Conservation (phyloP, 208 protist species). For the Crithidia bombi region DNA sequence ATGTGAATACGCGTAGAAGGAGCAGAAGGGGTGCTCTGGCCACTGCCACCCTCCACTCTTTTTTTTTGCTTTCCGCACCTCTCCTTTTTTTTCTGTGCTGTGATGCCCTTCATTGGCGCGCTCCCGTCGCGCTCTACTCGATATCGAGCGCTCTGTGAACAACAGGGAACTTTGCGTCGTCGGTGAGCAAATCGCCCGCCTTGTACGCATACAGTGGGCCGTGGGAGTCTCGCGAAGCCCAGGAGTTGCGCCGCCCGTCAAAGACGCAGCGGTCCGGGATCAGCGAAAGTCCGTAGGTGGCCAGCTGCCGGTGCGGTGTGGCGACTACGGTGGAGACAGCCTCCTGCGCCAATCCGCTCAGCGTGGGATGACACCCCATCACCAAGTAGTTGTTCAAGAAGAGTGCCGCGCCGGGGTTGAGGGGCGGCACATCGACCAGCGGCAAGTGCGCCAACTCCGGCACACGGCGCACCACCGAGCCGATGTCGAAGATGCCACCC, state of each 20-base stretch:
- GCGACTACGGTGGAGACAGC: constrained; percentile 5
- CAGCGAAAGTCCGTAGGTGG: constrained; percentile 62
- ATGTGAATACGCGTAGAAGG: too few species aligned
- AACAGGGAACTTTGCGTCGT: constrained; percentile 69
- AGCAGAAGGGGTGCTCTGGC: too few species aligned
- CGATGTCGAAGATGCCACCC: constrained; percentile 68
- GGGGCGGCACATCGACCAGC: constrained; percentile 47
- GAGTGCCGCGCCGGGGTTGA: constrained; percentile 58
- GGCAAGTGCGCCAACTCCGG: constrained; percentile 47
- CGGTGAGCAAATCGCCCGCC: constrained; percentile 64
- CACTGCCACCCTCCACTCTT: too few species aligned
- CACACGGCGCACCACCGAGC: constrained; percentile 57
- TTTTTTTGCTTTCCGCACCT: background rate
- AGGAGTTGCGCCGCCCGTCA: constrained; percentile 72
- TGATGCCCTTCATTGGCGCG: background rate
- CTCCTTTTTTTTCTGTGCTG: background rate
- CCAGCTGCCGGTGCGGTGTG: constrained; percentile 30
- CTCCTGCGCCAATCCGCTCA: constrained; percentile 37
- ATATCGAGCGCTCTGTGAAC: constrained; percentile 83
- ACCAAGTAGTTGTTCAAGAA: constrained; percentile 72
- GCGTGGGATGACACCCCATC: constrained; percentile 41
- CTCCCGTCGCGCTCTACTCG: constrained; percentile 62
- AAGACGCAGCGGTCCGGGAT: constrained; percentile 81
- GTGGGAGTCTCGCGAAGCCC: constrained; percentile 68
- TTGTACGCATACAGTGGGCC: constrained; percentile 70